phyloP scores from a whole-genome alignment of 1,139 yeast genomes.

The Yarrowia galli region DNA sequence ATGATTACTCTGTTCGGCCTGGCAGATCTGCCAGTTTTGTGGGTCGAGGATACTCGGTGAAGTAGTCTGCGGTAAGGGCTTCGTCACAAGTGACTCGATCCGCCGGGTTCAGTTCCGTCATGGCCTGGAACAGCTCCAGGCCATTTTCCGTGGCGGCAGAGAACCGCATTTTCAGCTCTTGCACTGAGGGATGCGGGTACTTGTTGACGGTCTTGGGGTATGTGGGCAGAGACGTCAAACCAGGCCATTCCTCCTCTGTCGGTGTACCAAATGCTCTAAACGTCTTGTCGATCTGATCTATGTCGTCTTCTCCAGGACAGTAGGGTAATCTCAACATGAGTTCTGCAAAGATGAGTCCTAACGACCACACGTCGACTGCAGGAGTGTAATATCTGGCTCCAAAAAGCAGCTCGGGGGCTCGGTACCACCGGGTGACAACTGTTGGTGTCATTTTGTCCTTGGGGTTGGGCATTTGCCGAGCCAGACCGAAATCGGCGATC shows the following conservation, averaged over 20 bases:
- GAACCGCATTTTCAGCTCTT: slow-evolving; percentile 81
- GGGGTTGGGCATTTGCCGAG: slow-evolving; percentile 79
- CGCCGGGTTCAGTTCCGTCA: slow-evolving; percentile 82
- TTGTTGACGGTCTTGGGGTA: slow-evolving; percentile 54
- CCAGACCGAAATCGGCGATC: slow-evolving; percentile 96
- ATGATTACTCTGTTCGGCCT: slow-evolving; percentile 8
- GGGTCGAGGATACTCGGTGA: slow-evolving; percentile 77
- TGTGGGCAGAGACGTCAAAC: slow-evolving; percentile 77
- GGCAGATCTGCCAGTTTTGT: slow-evolving; percentile 77
- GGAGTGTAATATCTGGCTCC: slow-evolving; percentile 89
- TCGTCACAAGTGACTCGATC: slow-evolving; percentile 70
- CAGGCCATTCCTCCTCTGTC: slow-evolving; percentile 91
- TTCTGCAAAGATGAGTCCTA: slow-evolving; percentile 96
- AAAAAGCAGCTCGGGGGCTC: slow-evolving; percentile 91
- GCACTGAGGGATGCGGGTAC: slow-evolving; percentile 85
- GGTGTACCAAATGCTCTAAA: slow-evolving; percentile 97
- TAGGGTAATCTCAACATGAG: slow-evolving; percentile 94
- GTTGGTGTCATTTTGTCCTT: slow-evolving; percentile 82
- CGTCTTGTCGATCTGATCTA: slow-evolving; percentile 88
- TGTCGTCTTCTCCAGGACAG: slow-evolving; percentile 88
- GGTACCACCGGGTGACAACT: slow-evolving; percentile 96
- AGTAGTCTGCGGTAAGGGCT: slow-evolving; percentile 73
- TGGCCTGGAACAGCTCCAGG: slow-evolving; percentile 71
- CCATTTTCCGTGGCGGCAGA: slow-evolving; percentile 93
- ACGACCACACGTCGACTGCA: slow-evolving; percentile 93